These are phyloP conservation scores for Ceratonia siliqua DNA, from an alignment of 306 rosid species.

Conservation along the genomic window DNA sequence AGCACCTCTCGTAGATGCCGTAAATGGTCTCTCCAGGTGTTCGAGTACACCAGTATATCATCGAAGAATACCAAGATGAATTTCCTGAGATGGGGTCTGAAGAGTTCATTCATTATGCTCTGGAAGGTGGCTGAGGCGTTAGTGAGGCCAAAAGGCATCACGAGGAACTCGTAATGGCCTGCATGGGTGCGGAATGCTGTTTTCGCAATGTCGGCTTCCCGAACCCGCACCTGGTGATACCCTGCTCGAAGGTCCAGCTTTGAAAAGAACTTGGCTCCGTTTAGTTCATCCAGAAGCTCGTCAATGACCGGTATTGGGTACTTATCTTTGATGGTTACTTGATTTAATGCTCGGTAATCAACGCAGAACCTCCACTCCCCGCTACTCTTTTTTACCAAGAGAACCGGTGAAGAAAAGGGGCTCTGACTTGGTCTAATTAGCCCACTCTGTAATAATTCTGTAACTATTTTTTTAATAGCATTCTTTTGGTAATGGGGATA, in stretches of 20 bases:
- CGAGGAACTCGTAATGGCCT: background rate
- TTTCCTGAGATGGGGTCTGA: background rate
- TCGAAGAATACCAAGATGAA: background rate
- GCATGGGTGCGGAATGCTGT: background rate
- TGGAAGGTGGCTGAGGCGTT: too few species aligned
- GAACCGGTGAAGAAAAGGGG: too few species aligned
- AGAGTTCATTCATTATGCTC: too few species aligned
- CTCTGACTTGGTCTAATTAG: background rate
- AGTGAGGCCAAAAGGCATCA: too few species aligned
- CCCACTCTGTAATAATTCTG: background rate
- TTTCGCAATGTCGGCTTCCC: background rate
- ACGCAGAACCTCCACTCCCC: too few species aligned
- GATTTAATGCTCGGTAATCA: too few species aligned
- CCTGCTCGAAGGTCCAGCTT: too few species aligned
- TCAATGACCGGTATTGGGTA: too few species aligned
- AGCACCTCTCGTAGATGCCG: background rate
- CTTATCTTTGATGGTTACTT: too few species aligned
- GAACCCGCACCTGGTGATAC: background rate
- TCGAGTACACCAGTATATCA: background rate
- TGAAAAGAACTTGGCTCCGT: too few species aligned
- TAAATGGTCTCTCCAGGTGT: background rate
- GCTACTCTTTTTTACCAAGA: too few species aligned
- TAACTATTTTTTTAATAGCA: background rate
- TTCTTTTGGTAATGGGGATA: background rate
- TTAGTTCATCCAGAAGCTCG: too few species aligned